A percentile compares a stretch with the other conserved stretches of the same genome.
phyloP scores from a whole-genome alignment of 1,284 basidiomycete genomes.

The Cronartium ribicola region DNA sequence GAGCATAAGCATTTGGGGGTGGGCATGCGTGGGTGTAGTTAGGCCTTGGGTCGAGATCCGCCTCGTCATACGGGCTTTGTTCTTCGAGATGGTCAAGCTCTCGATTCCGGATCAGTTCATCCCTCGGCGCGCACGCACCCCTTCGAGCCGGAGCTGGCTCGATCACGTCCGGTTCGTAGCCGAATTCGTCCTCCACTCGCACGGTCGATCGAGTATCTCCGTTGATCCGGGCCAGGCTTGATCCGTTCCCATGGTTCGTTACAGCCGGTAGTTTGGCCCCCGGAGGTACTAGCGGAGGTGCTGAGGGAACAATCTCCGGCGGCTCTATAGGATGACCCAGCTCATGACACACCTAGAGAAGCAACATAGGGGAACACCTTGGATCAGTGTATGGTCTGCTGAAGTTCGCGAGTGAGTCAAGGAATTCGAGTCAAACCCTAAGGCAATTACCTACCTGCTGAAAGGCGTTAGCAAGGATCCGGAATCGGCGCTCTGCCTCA shows the following conservation, averaged over 20 bases:
- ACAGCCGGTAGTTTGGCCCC: not conserved
- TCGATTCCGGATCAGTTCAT: not conserved
- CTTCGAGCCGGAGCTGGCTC: not conserved
- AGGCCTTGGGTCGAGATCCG: not conserved
- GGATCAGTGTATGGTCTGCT: no score
- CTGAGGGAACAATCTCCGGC: not conserved
- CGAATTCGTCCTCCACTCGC: not conserved
- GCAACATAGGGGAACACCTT: no score
- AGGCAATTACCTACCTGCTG: not conserved
- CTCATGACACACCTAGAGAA: constrained; percentile 3
- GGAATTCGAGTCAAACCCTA: no score
- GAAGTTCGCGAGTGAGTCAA: no score
- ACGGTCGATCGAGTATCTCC: not conserved
- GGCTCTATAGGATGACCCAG: constrained; percentile 23
- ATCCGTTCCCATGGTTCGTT: not conserved
- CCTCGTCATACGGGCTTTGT: not conserved
- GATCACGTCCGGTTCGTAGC: not conserved
- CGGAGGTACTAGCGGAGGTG: not conserved
- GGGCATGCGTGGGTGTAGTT: not conserved
- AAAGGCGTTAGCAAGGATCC: constrained; percentile 24
- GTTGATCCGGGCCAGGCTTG: not conserved
- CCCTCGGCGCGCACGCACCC: not conserved
- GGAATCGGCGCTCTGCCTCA: constrained; percentile 25
- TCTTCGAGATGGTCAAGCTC: constrained; percentile 17
- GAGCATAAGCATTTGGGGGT: not conserved